Evolutionary conservation across 2,329 filamentous ascomycete species (phyloP).

Genomic region (Metarhizium humberi): DNA sequence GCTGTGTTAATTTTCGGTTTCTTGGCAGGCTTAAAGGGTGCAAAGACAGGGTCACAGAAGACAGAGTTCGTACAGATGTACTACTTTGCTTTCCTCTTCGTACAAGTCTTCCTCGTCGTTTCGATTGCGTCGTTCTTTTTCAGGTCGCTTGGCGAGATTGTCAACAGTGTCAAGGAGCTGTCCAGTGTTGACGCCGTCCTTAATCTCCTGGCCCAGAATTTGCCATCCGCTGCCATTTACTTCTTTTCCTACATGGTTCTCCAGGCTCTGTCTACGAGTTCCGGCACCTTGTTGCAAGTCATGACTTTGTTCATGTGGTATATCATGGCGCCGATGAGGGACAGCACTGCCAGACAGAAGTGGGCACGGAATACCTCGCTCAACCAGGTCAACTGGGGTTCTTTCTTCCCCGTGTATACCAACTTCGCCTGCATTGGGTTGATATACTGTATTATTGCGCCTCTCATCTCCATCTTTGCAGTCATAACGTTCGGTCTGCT

Average conservation of each 20-base stretch:
- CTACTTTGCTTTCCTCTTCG: conserved; percentile 90
- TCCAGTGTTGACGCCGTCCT: conserved; percentile 58
- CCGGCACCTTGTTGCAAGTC: conserved; percentile 78
- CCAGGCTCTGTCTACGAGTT: conserved; percentile 83
- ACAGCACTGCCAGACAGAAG: conserved; percentile 74
- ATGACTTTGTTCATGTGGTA: conserved; percentile 75
- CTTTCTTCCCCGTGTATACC: conserved; percentile 92
- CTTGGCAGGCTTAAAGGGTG: conserved; percentile 64
- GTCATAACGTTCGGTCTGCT: conserved; percentile 85
- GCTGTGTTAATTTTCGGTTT: conserved; percentile 71
- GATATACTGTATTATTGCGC: conserved; percentile 82
- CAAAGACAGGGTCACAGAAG: conserved; percentile 71
- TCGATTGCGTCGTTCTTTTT: conserved; percentile 69
- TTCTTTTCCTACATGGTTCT: conserved; percentile 99
- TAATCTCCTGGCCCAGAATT: conserved; percentile 61
- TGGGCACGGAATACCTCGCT: conserved; percentile 77
- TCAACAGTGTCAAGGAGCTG: conserved; percentile 36
- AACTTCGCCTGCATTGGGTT: conserved; percentile 90
- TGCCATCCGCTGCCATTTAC: conserved; percentile 86
- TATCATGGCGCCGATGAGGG: conserved; percentile 67
- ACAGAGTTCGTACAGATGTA: conserved; percentile 82
- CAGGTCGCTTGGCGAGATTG: conserved; percentile 54
- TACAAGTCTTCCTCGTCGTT: conserved; percentile 90
- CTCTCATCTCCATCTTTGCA: conserved; percentile 86
- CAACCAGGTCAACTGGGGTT: conserved; percentile 75